Evolutionary conservation across 2,329 filamentous ascomycete genomes (phyloP).

Genomic region (Rutstroemia sydowiana): DNA sequence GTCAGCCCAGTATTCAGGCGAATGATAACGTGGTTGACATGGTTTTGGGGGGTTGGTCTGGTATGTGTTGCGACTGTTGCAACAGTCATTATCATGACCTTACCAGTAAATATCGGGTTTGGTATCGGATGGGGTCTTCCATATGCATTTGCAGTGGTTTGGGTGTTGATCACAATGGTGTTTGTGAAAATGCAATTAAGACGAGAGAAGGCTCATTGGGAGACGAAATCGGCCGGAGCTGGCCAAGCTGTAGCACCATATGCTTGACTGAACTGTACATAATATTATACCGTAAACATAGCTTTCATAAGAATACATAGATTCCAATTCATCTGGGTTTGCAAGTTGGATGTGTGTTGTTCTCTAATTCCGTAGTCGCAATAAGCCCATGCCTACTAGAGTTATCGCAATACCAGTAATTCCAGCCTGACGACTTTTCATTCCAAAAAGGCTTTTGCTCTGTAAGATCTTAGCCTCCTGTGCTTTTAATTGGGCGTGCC

Average conservation of each 20-base stretch:
- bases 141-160: slow-evolving; percentile 16
- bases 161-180: slow-evolving; percentile 14
- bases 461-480: slow-evolving; percentile 59
- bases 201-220: slow-evolving; percentile 18
- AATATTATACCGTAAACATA: not conserved
- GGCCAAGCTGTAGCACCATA: slow-evolving; percentile 7
- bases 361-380: slow-evolving; percentile 34
- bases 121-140: slow-evolving; percentile 26
- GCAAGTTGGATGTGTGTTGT: not conserved
- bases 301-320: not conserved
- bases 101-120: slow-evolving; percentile 21
- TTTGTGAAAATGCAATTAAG: slow-evolving; percentile 18
- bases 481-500: slow-evolving; percentile 61
- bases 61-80: slow-evolving; percentile 20
- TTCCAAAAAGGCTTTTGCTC: slow-evolving; percentile 64
- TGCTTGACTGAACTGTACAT: not conserved
- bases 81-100: slow-evolving; percentile 21
- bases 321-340: not conserved
- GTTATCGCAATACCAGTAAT: slow-evolving; percentile 61
- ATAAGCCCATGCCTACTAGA: slow-evolving; percentile 63
- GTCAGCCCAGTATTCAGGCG: slow-evolving; percentile 20
- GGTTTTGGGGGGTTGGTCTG: slow-evolving; percentile 28
- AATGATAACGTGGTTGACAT: slow-evolving; percentile 22
- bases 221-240: slow-evolving; percentile 10
- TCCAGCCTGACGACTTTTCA: slow-evolving; percentile 61